Percentiles rank a stretch among this genome's conserved stretches.
These are phyloP conservation scores for Sporothrix globosa DNA, from an alignment of 2,329 filamentous ascomycete species.

Conservation along the genomic window DNA sequence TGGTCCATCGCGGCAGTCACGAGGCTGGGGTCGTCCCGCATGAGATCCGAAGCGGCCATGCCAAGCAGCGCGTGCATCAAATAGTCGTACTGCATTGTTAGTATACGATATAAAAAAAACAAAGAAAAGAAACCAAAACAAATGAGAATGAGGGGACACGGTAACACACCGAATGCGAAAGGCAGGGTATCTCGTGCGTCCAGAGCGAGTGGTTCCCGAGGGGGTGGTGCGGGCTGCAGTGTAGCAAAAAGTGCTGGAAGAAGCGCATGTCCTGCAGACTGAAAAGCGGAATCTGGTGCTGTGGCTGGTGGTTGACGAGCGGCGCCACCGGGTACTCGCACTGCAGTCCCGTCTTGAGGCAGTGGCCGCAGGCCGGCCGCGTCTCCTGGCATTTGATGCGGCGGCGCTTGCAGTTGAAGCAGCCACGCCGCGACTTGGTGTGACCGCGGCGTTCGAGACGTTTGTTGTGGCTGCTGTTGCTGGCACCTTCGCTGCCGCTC, in stretches of 20 bases:
- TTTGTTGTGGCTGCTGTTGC: constrained; percentile 39
- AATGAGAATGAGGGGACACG: neutral
- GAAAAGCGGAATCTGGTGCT: constrained; percentile 61
- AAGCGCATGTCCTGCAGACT: constrained; percentile 68
- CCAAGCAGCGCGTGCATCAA: constrained; percentile 73
- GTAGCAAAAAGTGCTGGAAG: constrained; percentile 67
- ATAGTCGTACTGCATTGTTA: constrained; percentile 58
- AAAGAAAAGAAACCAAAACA: no score
- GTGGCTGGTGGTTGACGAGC: constrained; percentile 59
- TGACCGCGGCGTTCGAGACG: constrained; percentile 62
- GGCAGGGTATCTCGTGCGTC: constrained; percentile 67
- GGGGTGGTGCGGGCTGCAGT: constrained; percentile 66
- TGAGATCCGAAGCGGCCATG: constrained; percentile 67
- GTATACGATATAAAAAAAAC: neutral
- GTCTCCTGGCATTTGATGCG: constrained; percentile 72
- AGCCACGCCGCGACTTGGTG: constrained; percentile 67
- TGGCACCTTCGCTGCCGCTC: constrained; percentile 26
- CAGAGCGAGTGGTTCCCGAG: constrained; percentile 67
- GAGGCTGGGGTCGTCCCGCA: constrained; percentile 55
- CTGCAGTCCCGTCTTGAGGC: constrained; percentile 62
- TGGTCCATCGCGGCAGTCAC: constrained; percentile 63
- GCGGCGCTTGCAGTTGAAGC: constrained; percentile 68
- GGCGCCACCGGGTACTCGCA: constrained; percentile 64
- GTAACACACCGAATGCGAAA: constrained; percentile 63
- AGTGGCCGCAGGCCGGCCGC: constrained; percentile 65